A percentile compares a stretch with the other conserved stretches of the same genome.
Conservation (phyloP, 108 stramenopile species). For the Skeletonema marinoi region DNA sequence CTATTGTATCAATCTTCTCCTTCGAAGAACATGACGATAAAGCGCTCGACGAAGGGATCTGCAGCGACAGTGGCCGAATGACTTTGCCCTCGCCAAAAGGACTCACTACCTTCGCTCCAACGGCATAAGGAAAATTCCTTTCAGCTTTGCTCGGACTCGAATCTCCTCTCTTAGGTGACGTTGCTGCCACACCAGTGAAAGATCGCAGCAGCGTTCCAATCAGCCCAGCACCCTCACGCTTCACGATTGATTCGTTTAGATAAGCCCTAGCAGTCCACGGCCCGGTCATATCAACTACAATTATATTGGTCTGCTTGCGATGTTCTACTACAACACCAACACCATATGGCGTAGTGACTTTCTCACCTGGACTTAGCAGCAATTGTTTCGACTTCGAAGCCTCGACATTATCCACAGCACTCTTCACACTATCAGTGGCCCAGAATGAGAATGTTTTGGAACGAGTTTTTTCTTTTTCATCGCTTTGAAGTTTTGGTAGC, state of each 20-base stretch:
- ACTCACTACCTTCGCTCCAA: constrained; percentile 65
- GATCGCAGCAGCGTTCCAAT: constrained; percentile 32
- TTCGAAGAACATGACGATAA: neutral
- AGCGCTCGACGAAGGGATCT: constrained; percentile 5
- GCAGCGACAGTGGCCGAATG: constrained; percentile 39
- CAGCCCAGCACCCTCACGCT: constrained; percentile 61
- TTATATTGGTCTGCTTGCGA: constrained; percentile 56
- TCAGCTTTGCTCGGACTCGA: neutral
- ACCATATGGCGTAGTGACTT: constrained; percentile 85
- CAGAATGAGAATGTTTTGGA: constrained; percentile 76
- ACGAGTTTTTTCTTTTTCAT: constrained; percentile 31
- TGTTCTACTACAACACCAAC: constrained; percentile 70
- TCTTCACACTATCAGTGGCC: constrained; percentile 44
- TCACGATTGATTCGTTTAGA: constrained; percentile 58
- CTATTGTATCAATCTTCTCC: constrained; percentile 47
- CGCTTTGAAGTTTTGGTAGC: constrained; percentile 60
- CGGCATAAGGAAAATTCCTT: constrained; percentile 58
- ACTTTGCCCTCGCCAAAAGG: constrained; percentile 79
- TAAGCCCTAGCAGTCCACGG: constrained; percentile 73
- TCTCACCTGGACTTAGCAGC: constrained; percentile 66
- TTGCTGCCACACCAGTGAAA: neutral
- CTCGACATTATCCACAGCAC: constrained; percentile 44
- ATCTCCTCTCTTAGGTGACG: constrained; percentile 15
- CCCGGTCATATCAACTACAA: constrained; percentile 76
- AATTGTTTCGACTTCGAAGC: constrained; percentile 31